Base-by-base conservation (phyloP, 2,329 filamentous ascomycete species). In the Penicillium frequentans region DNA sequence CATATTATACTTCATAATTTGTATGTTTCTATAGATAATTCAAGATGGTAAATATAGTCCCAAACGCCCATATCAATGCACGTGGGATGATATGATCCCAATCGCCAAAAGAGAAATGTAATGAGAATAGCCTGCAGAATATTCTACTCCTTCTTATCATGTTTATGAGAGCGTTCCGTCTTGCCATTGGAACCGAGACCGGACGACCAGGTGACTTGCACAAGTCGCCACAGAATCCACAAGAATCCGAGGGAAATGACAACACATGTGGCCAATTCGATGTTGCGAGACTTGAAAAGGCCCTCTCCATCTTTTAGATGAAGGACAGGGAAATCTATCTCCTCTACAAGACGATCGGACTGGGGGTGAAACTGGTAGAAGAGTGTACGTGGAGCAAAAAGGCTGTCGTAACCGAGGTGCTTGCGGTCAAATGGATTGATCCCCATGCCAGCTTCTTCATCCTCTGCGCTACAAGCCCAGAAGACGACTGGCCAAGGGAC, bases 401-500 rank as follows among this genome's bases (percentile, higher is more conserved):
- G 74, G 0, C 82, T 84, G 63, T 97, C 93, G 72, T 93, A 97
- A 1, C 92, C 93, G n/a, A 97, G 68, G 68, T 91, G 85, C n/a
- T 82, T 78, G 6, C 90, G 81, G 72, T 97, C 93, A 73, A 98
- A 98, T 0, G 93, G 93, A 68, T 90, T 96, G 5, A 82, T 83
- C 0, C 83, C 74, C 74, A 93, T 90, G 66, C 14, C 16, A 11
- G 90, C 88, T 1, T 81, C 82, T 1, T 83, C 73, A 33, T 76
- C 74, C 37, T 78, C 73, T 0, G 87, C 84, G 8, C 84, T 81
- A 69, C 93, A 98, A 0, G 92, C 91, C 93, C 93, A 97, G 78
- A 97, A 97, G 0, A 97, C 84, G 0, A 85, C 84, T 0, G 93
- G 93, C 78, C 89, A 93, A 0, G 93, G 90, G 0, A 95, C 73